Evolutionary conservation across 768 basidiomycete species (phyloP).

Genomic region (Pleurotus ostreatus): DNA sequence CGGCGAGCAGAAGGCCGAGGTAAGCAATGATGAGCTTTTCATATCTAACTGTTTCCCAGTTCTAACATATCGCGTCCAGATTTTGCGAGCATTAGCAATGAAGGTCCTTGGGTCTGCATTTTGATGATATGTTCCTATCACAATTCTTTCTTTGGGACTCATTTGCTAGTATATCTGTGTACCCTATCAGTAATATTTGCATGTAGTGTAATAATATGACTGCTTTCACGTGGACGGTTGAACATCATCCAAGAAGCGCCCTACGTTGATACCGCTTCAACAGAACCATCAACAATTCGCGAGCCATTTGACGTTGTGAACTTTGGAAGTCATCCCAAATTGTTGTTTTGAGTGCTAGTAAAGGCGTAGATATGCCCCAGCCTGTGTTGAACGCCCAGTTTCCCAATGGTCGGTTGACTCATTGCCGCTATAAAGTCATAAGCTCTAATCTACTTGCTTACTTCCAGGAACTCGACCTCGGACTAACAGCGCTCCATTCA

Average conservation of each 20-base stretch:
- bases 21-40: slow-evolving; percentile 24
- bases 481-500: not conserved
- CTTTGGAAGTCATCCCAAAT: not conserved
- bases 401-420: not conserved
- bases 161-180: too few species aligned
- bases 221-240: not conserved
- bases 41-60: not conserved
- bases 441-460: too few species aligned
- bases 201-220: not conserved
- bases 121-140: slow-evolving; percentile 8
- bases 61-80: slow-evolving; percentile 35
- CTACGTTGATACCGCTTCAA: not conserved
- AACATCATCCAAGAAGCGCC: not conserved
- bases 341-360: not conserved
- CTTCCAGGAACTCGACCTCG: not conserved
- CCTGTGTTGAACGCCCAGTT: not conserved
- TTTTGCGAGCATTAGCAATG: slow-evolving; percentile 74
- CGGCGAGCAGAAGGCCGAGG: slow-evolving; percentile 83
- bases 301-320: not conserved
- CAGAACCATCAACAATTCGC: not conserved
- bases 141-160: too few species aligned
- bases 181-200: not conserved
- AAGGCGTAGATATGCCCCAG: not conserved
- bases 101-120: slow-evolving; percentile 76
- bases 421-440: too few species aligned